A percentile compares a stretch with the other conserved stretches of the same genome.
Evolutionary conservation across 2,329 filamentous ascomycete species (phyloP).

Genomic region (Hymenoscyphus linearis): DNA sequence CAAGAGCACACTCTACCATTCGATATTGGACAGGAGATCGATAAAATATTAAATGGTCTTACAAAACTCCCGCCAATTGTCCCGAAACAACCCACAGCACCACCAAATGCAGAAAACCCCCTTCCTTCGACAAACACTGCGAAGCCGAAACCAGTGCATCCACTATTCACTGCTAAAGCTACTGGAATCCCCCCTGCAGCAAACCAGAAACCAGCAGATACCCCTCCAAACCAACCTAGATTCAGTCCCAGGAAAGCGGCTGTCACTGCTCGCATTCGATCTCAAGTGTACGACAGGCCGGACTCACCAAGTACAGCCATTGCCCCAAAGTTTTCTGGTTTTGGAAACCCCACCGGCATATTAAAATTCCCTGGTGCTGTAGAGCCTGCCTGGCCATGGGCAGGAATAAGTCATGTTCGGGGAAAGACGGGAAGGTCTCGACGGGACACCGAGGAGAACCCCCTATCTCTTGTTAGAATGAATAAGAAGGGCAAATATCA

Average conservation of each 20-base stretch:
- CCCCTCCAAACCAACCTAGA: neutral
- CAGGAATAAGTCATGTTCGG: conserved; percentile 59
- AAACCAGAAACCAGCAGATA: neutral
- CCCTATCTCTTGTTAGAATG: neutral
- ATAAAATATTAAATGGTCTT: conserved; percentile 48
- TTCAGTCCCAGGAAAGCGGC: neutral
- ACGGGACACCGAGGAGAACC: neutral
- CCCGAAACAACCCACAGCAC: conserved; percentile 6
- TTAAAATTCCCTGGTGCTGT: conserved; percentile 60
- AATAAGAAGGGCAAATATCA: conserved; percentile 29
- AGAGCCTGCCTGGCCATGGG: conserved; percentile 67
- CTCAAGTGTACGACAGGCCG: neutral
- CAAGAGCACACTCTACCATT: conserved; percentile 39
- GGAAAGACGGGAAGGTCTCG: conserved; percentile 30
- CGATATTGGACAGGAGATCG: conserved; percentile 54
- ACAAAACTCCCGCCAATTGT: neutral
- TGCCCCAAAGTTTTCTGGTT: conserved; percentile 18
- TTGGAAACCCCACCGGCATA: conserved; percentile 22
- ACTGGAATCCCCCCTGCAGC: conserved; percentile 19
- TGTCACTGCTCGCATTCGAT: conserved; percentile 2
- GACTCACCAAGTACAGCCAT: conserved; percentile 33
- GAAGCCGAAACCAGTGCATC: conserved; percentile 54
- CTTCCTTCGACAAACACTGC: conserved; percentile 20
- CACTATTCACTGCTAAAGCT: conserved; percentile 61
- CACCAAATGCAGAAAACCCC: conserved; percentile 24